Evolutionary conservation across 2,329 filamentous ascomycete species (phyloP).

Genomic region (Seiridium unicorne): DNA sequence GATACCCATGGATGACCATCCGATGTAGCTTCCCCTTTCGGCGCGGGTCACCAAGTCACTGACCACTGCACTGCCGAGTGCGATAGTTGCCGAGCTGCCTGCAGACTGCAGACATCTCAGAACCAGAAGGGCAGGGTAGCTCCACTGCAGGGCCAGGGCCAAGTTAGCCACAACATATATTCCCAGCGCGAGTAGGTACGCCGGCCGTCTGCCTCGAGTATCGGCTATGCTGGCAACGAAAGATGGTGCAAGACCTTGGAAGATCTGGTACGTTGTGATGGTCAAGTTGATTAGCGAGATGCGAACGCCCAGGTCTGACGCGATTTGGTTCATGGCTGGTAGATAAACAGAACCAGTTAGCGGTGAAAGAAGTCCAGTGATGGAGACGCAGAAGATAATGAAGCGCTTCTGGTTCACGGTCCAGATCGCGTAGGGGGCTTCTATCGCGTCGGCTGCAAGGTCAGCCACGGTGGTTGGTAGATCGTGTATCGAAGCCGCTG

Average conservation of each 20-base stretch:
- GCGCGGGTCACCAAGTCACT: slow-evolving; percentile 34
- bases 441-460: neutral
- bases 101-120: slow-evolving; percentile 39
- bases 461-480: neutral
- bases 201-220: slow-evolving; percentile 32
- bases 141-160: slow-evolving; percentile 31
- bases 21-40: slow-evolving; percentile 38
- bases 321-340: neutral
- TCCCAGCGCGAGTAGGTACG: slow-evolving; percentile 32
- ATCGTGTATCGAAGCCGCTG: neutral
- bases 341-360: neutral
- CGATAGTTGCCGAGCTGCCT: slow-evolving; percentile 42
- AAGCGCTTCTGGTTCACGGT: neutral
- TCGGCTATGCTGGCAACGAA: slow-evolving; percentile 38
- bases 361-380: neutral
- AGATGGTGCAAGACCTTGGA: slow-evolving; percentile 39
- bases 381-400: neutral
- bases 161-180: slow-evolving; percentile 33
- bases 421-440: neutral
- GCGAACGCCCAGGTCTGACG: slow-evolving; percentile 34
- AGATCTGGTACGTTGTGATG: slow-evolving; percentile 43
- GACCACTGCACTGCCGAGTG: slow-evolving; percentile 36
- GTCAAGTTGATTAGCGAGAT: slow-evolving; percentile 45
- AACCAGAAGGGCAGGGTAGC: slow-evolving; percentile 33
- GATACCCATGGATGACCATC: slow-evolving; percentile 30